Evolutionary conservation across 192 early-diverging fungal genomes (phyloP), one percentile per base, ranked within the genome.

Genomic region (Coemansia sp.): DNA sequence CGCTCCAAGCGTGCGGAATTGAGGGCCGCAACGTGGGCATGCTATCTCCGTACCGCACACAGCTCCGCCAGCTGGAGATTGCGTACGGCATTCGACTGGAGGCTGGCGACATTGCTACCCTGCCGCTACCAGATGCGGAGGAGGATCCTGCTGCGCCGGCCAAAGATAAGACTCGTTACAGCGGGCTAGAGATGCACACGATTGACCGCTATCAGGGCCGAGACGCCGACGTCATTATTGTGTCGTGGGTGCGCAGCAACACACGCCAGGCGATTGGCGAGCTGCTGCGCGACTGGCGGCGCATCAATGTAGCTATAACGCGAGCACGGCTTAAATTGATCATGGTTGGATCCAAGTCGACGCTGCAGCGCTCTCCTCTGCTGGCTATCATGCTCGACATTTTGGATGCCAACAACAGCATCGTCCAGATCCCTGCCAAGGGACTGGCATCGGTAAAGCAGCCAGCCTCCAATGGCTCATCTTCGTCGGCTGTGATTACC

Each of bases 161-260:
- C 32, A 36, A 49, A 20, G 45, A 20, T n/a, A 25, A n/a, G 12
- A 42, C 41, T 43, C 17, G 4, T 2, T 45, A 46, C 67, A 40
- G 45, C 24, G 69, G 81, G 14, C 59, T 98, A 10, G 95, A 96
- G 59, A 74, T 93, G 51, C 87, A 89, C 20, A 99, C 97, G 4
- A 89, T 99, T 32, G 97, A 99, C 79, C 88, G 90, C 60, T 97
- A 90, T 73, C 97, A 99, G 76, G 97, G 97, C 31, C 88, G 93
- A 15, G 97, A 99, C 71, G 94, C 96, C 70, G 89, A 92, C 4
- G 91, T 92, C 57, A 89, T 98, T n/a, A 71, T 99, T 17, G 86
- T 99, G 3, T 96, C 94, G 8, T 85, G 94, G 47, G 96, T 97
- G 22, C 84, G 95, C 46, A 92, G 90, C 58, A 99, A 99, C 73